Evolutionary conservation across 805 yeast species (phyloP), one percentile per base, ranked within the genome.

Genomic region (Lipomyces spencermartinsiae): DNA sequence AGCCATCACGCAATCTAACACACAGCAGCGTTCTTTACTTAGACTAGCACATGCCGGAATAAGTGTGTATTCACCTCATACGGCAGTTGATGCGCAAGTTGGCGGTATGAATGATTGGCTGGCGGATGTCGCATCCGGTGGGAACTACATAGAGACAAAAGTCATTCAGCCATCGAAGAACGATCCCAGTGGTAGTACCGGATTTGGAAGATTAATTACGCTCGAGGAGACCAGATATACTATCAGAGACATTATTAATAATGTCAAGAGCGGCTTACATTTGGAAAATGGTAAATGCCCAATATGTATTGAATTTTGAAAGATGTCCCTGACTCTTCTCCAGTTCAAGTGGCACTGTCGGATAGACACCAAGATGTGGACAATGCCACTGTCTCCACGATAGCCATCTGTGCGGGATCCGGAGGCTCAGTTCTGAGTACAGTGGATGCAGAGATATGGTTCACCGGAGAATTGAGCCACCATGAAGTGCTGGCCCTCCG

Each of bases 21-120:
- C 97, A 0, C 98, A 95, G 77, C 98, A 95, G 75, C 79, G 79
- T 29, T 90, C 97, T 5, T 81, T 94, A 63, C 77, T 94, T 53
- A 84, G 85, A 64, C 83, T 95, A 74, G 88, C 92, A 62, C 88
- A 87, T 71, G 84, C 87, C 67, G 90, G 91, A n/a, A 85, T 95
- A 65, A 86, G 93, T 60, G 99, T 95, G 1, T 95, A 95, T 77
- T 89, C 89, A 64, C 99, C 99, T 33, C 99, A 95, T 76, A 94
- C 99, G 0, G 93, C 98, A 0, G 90, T 95, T 2, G 99, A 95
- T 79, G 94, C 98, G 31, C 95, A 95, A 9, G 78, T 79, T 12
- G 90, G 89, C n/a, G 99, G 99, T 29, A 97, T 95, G 70, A 95
- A 95, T 73, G 98, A 93, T 77, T 95, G 97, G 90, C 82, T 95